Conservation (phyloP, 768 basidiomycete species). For the Phanerochaete carnosa region DNA sequence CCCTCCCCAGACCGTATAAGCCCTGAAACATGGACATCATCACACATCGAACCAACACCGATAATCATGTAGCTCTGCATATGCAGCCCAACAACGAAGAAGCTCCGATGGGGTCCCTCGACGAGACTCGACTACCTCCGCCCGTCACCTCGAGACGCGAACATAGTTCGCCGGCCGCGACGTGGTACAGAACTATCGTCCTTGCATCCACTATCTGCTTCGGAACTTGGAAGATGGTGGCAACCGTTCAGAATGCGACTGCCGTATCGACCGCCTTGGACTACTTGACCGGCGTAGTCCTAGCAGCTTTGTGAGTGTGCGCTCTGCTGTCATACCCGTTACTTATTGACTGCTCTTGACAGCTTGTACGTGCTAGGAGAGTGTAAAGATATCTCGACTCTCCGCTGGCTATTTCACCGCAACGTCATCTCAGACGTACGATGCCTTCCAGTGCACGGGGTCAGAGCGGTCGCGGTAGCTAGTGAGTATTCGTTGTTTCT, state of each 20-base stretch:
- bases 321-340: neutral
- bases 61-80: too few relatives aligned
- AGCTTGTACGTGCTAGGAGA: neutral
- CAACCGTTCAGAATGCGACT: neutral
- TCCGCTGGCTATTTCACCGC: neutral
- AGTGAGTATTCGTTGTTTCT: too few relatives aligned
- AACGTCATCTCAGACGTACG: neutral
- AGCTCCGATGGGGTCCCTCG: too few relatives aligned
- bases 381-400: neutral
- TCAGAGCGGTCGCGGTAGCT: too few relatives aligned
- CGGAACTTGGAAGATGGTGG: neutral
- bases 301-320: neutral
- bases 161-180: neutral
- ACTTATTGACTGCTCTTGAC: neutral
- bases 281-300: neutral
- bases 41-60: too few relatives aligned
- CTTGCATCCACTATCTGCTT: neutral
- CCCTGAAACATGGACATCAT: too few relatives aligned
- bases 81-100: too few relatives aligned
- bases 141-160: neutral
- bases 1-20: too few relatives aligned
- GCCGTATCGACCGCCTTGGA: neutral
- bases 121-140: neutral
- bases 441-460: too few relatives aligned
- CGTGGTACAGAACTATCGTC: neutral